Conservation (phyloP, 208 protist species). For the Borovskyia barvae region DNA sequence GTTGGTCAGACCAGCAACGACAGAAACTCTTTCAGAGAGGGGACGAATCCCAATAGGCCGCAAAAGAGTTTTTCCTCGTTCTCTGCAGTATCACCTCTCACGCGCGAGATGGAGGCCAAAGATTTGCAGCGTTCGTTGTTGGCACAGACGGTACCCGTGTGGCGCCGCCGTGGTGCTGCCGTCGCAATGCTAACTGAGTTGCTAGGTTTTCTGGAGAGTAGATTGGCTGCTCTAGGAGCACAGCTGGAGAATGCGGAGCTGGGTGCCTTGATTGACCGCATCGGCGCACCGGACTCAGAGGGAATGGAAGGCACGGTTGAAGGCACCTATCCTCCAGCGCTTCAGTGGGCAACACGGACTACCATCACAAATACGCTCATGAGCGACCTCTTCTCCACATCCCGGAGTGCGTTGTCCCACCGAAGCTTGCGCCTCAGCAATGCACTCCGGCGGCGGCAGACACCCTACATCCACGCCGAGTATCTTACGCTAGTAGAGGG, state of each 20-base stretch:
- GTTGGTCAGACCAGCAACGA: no score
- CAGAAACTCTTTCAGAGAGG: no score
- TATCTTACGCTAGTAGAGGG: slow-evolving; percentile 51
- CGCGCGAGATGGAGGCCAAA: slow-evolving; percentile 10
- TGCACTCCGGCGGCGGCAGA: slow-evolving; percentile 46
- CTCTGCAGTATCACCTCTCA: slow-evolving; percentile 16
- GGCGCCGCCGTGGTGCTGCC: slow-evolving; percentile 46
- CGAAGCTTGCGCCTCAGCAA: slow-evolving; percentile 44
- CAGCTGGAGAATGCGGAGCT: slow-evolving; percentile 17
- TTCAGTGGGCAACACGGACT: slow-evolving; percentile 41
- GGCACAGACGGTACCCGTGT: slow-evolving; percentile 40
- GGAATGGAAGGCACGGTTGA: slow-evolving; percentile 53
- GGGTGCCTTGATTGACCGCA: slow-evolving; percentile 8
- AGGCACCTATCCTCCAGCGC: slow-evolving; percentile 31
- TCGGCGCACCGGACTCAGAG: slow-evolving; percentile 32
- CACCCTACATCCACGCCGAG: slow-evolving; percentile 49
- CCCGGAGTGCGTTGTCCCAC: slow-evolving; percentile 20
- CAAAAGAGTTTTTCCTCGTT: no score
- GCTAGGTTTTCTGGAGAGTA: slow-evolving; percentile 25
- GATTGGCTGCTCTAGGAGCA: slow-evolving; percentile 29
- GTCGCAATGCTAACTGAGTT: slow-evolving; percentile 28
- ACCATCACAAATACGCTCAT: slow-evolving; percentile 51
- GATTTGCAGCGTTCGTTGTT: slow-evolving; percentile 35
- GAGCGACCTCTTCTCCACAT: slow-evolving; percentile 45
- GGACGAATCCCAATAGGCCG: no score